Conservation (phyloP, 352 stramenopile species). For the Phytophthora pisi region DNA sequence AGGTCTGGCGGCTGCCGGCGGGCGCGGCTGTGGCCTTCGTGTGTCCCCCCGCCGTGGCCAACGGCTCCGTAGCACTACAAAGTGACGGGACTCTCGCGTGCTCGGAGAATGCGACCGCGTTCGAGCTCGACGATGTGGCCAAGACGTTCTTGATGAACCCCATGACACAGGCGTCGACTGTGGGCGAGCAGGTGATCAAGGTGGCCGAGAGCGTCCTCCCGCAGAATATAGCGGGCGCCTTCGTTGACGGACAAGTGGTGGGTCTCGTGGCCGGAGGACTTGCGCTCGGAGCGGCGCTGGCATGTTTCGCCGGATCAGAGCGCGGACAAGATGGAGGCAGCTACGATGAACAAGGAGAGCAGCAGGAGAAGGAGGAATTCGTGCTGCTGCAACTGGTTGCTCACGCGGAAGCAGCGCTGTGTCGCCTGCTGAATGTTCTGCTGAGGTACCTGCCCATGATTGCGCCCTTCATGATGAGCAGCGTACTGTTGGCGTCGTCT, state of each 20-base stretch:
- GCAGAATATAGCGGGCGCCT: slow-evolving; percentile 28
- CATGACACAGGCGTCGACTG: slow-evolving; percentile 16
- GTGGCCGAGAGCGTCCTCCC: slow-evolving; percentile 44
- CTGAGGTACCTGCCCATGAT: slow-evolving; percentile 48
- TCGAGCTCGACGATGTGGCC: slow-evolving; percentile 59
- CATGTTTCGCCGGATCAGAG: slow-evolving; percentile 21
- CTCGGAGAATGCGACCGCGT: slow-evolving; percentile 47
- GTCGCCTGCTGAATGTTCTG: slow-evolving; percentile 44
- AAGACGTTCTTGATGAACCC: slow-evolving; percentile 28
- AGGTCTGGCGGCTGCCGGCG: slow-evolving; percentile 18
- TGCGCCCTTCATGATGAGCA: slow-evolving; percentile 51
- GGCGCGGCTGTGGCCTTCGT: slow-evolving; percentile 28
- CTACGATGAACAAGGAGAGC: neutral
- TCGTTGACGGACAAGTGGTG: slow-evolving; percentile 44
- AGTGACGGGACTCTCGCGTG: slow-evolving; percentile 42
- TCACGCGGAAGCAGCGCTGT: slow-evolving; percentile 50
- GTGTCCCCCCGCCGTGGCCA: slow-evolving; percentile 26
- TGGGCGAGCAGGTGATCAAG: slow-evolving; percentile 36
- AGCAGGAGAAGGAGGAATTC: slow-evolving; percentile 22
- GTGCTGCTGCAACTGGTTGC: slow-evolving; percentile 55
- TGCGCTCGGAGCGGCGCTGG: slow-evolving; percentile 38
- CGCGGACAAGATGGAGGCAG: neutral
- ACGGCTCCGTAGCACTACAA: slow-evolving; percentile 41
- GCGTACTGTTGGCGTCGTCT: slow-evolving; percentile 36
- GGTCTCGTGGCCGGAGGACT: slow-evolving; percentile 42